A percentile compares a stretch with the other conserved stretches of the same genome.
Conservation (phyloP, 805 yeast genomes). For the Starmerella floricola region DNA sequence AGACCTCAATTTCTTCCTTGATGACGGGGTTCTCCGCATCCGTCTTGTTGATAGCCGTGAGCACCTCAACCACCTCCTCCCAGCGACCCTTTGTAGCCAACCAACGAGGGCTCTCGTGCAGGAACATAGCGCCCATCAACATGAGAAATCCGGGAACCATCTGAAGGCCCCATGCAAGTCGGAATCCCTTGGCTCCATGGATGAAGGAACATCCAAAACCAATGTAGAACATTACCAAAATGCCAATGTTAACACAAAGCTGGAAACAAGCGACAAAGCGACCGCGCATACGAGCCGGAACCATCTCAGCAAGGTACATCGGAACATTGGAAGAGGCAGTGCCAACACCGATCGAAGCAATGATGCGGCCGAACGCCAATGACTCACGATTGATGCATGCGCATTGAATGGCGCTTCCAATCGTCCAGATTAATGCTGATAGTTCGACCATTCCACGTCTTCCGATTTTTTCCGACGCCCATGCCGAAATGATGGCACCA, state of each 20-base stretch:
- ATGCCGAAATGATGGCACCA: conserved; percentile 44
- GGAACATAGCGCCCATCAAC: conserved; percentile 46
- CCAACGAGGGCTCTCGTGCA: conserved; percentile 72
- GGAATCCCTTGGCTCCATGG: conserved; percentile 46
- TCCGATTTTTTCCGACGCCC: conserved; percentile 41
- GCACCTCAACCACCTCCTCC: conserved; percentile 45
- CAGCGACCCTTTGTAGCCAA: conserved; percentile 44
- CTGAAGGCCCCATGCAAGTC: conserved; percentile 66
- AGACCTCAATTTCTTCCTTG: conserved; percentile 29
- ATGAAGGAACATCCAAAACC: conserved; percentile 32
- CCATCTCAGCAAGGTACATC: conserved; percentile 42
- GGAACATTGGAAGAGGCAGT: conserved; percentile 59
- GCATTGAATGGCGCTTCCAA: conserved; percentile 43
- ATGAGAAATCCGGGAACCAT: conserved; percentile 56
- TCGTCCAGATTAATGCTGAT: conserved; percentile 35
- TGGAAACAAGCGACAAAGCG: conserved; percentile 66
- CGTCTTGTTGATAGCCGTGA: conserved; percentile 36
- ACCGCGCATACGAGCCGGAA: conserved; percentile 45
- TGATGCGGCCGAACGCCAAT: conserved; percentile 39
- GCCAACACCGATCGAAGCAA: conserved; percentile 65
- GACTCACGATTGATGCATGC: conserved; percentile 32
- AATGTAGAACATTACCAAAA: conserved; percentile 55
- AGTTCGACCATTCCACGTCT: conserved; percentile 31
- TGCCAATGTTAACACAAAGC: conserved; percentile 59
- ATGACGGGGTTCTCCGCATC: conserved; percentile 28